These are phyloP conservation scores for Colletotrichum sojae DNA, from an alignment of 2,329 filamentous ascomycete species.

Conservation along the genomic window DNA sequence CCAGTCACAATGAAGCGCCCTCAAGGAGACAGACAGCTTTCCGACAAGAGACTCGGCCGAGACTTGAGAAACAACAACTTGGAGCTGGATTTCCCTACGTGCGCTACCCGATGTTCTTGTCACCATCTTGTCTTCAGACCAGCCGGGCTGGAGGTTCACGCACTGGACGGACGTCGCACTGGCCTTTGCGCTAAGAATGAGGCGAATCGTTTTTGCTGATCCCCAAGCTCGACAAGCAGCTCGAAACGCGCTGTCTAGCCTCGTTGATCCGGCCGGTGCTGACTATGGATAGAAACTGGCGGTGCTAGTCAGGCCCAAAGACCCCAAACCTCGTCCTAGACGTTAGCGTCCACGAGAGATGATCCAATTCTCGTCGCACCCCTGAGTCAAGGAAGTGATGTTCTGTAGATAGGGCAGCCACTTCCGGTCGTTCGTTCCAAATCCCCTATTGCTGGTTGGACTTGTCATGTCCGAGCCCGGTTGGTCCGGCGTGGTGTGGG, in stretches of 20 bases:
- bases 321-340: conserved; percentile 9
- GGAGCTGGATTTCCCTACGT: background rate
- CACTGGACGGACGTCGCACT: background rate
- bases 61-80: background rate
- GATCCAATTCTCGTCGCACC: conserved; percentile 25
- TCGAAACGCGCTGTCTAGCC: conserved; percentile 27
- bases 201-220: conserved; percentile 17
- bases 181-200: conserved; percentile 20
- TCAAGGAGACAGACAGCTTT: background rate
- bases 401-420: conserved; percentile 32
- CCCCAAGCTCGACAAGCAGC: conserved; percentile 8
- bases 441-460: conserved; percentile 10
- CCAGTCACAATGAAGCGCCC: conserved; percentile 10
- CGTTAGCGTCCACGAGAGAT: conserved; percentile 28
- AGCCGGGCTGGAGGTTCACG: background rate
- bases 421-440: conserved; percentile 35
- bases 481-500: conserved; percentile 27
- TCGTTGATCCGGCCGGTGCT: conserved; percentile 16
- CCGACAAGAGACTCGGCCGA: conserved; percentile 3
- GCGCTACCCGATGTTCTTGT: background rate
- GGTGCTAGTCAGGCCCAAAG: conserved; percentile 29
- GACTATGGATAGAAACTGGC: conserved; percentile 4
- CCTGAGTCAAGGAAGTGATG: conserved; percentile 36
- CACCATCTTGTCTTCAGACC: background rate
- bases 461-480: conserved; percentile 32